A percentile compares a stretch with the other conserved stretches of the same genome.
Evolutionary conservation across 1,139 yeast genomes (phyloP).

Genomic region (Protomyces macrosporus): DNA sequence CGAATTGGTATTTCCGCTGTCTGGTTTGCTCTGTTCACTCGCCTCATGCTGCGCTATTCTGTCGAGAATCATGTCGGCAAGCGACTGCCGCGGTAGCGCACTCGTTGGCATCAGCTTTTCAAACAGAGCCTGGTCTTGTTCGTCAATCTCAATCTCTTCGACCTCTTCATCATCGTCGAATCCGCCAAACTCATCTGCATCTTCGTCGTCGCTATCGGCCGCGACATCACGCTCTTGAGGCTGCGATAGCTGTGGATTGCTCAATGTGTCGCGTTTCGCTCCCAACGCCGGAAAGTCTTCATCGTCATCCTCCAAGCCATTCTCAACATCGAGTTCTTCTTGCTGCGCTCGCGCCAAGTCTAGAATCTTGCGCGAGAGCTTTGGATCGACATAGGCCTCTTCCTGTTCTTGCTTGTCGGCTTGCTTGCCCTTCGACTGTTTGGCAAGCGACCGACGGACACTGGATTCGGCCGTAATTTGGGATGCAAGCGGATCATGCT

Average conservation of each 20-base stretch:
- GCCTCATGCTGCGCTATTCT: conserved; percentile 71
- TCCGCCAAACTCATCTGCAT: conserved; percentile 45
- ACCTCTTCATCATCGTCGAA: conserved; percentile 48
- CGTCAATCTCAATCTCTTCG: conserved; percentile 47
- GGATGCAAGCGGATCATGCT: conserved; percentile 16
- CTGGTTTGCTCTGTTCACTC: conserved; percentile 31
- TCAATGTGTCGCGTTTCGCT: conserved; percentile 9
- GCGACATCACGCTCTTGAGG: conserved; percentile 39
- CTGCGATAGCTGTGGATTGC: conserved; percentile 33
- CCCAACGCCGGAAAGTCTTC: conserved; percentile 14
- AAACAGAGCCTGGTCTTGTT: conserved; percentile 43
- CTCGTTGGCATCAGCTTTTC: conserved; percentile 40
- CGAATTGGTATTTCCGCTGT: conserved; percentile 40
- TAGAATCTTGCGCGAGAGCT: conserved; percentile 75
- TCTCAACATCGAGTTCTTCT: conserved; percentile 68
- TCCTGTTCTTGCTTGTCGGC: conserved; percentile 40
- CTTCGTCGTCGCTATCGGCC: conserved; percentile 38
- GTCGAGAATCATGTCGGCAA: conserved; percentile 90
- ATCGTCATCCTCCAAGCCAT: conserved; percentile 1
- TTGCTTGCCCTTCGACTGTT: conserved; percentile 28
- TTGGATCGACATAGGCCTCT: conserved; percentile 72
- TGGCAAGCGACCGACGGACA: conserved; percentile 10
- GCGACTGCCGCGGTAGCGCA: conserved; percentile 60
- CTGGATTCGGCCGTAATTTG: conserved; percentile 12
- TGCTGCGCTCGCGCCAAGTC: conserved; percentile 89